A percentile compares a stretch with the other conserved stretches of the same genome.
Evolutionary conservation across 1,139 yeast species (phyloP).

Genomic region (Saccharomycopsis hybrid): DNA sequence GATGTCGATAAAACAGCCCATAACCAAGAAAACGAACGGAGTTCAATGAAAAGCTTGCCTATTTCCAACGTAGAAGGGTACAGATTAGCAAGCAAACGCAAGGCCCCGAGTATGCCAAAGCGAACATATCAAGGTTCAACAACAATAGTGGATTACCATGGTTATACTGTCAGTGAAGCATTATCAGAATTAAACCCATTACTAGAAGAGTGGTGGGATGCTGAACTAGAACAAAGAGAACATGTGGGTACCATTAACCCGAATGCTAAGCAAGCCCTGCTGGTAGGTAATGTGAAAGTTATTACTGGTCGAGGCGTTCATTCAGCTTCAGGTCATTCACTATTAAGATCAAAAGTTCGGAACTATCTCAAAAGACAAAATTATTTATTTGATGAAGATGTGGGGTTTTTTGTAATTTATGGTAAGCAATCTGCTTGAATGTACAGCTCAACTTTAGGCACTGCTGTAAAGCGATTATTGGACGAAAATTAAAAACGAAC

Average conservation of each 20-base stretch:
- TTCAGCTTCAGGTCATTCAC: conserved; percentile 5
- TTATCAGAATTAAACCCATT: background rate
- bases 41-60: background rate
- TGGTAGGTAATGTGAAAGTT: conserved; percentile 12
- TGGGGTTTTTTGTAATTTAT: conserved; percentile 4
- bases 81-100: too few relatives aligned
- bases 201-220: conserved; percentile 14
- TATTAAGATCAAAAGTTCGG: conserved; percentile 5
- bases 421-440: background rate
- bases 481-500: too few relatives aligned
- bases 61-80: too few relatives aligned
- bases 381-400: conserved; percentile 13
- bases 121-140: background rate
- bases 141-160: conserved; percentile 13
- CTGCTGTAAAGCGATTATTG: too few relatives aligned
- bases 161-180: conserved; percentile 5
- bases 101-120: too few relatives aligned
- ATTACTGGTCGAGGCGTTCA: conserved; percentile 20
- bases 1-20: too few relatives aligned
- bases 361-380: conserved; percentile 5
- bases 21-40: too few relatives aligned
- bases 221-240: conserved; percentile 11
- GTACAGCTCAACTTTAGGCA: too few relatives aligned
- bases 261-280: background rate
- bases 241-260: conserved; percentile 3